Evolutionary conservation across 2,329 filamentous ascomycete genomes (phyloP).

Genomic region (Berkeleyomyces rouxiae): DNA sequence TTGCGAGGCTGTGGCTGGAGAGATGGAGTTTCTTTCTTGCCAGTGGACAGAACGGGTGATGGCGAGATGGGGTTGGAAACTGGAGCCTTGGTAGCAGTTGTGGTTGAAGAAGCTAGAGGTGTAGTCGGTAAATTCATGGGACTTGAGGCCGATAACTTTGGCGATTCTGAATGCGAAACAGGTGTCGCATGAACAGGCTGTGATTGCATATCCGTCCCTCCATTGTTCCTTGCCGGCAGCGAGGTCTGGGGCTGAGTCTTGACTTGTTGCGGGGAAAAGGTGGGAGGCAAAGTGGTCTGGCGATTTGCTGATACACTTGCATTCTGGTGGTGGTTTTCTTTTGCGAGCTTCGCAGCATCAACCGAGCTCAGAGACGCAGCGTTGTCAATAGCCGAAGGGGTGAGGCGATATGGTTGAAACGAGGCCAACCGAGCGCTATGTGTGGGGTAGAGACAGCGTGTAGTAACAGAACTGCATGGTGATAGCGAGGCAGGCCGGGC

Average conservation of each 20-base stretch:
- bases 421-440: background rate
- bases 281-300: background rate
- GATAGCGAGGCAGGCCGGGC: background rate
- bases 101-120: background rate
- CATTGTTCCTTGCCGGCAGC: background rate
- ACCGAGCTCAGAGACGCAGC: background rate
- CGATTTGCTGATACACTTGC: background rate
- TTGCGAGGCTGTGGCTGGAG: slow-evolving; percentile 26
- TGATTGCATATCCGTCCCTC: background rate
- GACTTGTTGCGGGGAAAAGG: background rate
- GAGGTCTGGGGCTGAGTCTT: background rate
- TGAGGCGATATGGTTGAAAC: slow-evolving; percentile 10
- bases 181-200: background rate
- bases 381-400: slow-evolving; percentile 4
- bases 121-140: background rate
- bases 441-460: slow-evolving; percentile 1
- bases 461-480: background rate
- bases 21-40: slow-evolving; percentile 10
- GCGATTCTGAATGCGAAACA: background rate
- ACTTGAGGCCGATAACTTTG: background rate
- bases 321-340: background rate
- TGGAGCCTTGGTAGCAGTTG: background rate
- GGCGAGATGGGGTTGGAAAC: background rate
- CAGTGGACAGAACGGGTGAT: background rate
- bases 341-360: slow-evolving; percentile 9